These are phyloP conservation scores for Vigna mungo DNA, from an alignment of 306 rosid genomes.

Conservation along the genomic window DNA sequence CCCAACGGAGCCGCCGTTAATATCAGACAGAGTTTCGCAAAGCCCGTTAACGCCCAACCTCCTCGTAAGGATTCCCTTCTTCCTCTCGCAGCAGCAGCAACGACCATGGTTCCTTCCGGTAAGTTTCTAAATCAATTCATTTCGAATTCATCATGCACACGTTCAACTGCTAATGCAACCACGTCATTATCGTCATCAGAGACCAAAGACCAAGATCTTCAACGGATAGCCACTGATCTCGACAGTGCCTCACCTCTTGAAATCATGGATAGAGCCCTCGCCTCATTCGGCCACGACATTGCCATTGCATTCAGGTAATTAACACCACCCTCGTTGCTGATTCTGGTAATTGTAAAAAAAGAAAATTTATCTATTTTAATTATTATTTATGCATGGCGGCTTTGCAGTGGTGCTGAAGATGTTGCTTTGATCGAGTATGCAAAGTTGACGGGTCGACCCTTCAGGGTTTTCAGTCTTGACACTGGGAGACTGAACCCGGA, in stretches of 20 bases:
- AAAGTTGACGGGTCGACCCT: constrained; percentile 81
- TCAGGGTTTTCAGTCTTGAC: constrained; percentile 85
- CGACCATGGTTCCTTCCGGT: constrained; percentile 58
- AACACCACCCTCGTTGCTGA: no score
- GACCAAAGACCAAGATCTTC: constrained; percentile 58
- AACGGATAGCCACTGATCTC: constrained; percentile 59
- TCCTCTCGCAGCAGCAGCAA: constrained; percentile 64
- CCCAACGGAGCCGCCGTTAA: constrained; percentile 31
- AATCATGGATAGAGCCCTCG: constrained; percentile 79
- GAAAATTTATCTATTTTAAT: no score
- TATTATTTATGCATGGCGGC: background rate
- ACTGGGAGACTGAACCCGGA: constrained; percentile 86
- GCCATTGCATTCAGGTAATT: constrained; percentile 89
- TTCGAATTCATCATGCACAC: background rate
- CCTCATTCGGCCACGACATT: constrained; percentile 73
- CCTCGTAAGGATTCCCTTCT: constrained; percentile 56
- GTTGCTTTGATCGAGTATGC: constrained; percentile 94
- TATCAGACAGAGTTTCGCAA: constrained; percentile 49
- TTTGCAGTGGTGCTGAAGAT: constrained; percentile 94
- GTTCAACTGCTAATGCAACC: background rate
- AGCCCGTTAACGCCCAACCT: constrained; percentile 57
- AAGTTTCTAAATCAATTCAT: constrained; percentile 1
- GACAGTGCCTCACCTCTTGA: constrained; percentile 81
- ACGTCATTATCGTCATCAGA: constrained; percentile 50
- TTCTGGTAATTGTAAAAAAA: background rate